phyloP scores from a whole-genome alignment of 2,329 filamentous ascomycete genomes.

The Fusarium dlaminii region DNA sequence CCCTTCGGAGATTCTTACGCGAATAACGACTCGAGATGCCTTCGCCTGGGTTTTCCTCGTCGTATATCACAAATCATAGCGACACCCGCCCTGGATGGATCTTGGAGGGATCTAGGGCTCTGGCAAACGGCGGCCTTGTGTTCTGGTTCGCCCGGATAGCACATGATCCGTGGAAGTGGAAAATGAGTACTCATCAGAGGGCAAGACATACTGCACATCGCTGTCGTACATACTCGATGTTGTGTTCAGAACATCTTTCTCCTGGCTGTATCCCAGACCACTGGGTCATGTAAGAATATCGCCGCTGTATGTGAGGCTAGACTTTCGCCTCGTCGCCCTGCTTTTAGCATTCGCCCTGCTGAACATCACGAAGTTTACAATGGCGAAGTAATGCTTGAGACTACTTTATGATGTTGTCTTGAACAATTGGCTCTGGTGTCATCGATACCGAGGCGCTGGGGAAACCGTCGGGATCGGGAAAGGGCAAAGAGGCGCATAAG shows the following conservation, averaged over 20 bases:
- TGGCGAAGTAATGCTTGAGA: constrained; percentile 16
- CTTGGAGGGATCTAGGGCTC: constrained; percentile 12
- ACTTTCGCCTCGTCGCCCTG: constrained; percentile 10
- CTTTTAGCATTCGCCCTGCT: constrained; percentile 19
- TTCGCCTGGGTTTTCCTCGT: constrained; percentile 13
- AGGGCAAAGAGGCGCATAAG: constrained; percentile 14
- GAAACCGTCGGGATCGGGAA: constrained; percentile 27
- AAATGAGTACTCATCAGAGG: constrained; percentile 1
- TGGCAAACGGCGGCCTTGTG: neutral
- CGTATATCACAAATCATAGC: constrained; percentile 38
- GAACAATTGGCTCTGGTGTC: constrained; percentile 12
- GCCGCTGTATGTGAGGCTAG: constrained; percentile 14
- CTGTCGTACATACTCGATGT: neutral
- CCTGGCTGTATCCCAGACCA: neutral
- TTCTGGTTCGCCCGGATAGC: constrained; percentile 25
- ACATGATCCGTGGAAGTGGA: constrained; percentile 11
- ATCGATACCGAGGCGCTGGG: constrained; percentile 20
- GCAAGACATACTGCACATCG: constrained; percentile 6
- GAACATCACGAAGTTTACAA: constrained; percentile 10
- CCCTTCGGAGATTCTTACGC: constrained; percentile 8
- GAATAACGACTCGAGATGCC: neutral
- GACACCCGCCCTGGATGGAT: constrained; percentile 11
- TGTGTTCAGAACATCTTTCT: constrained; percentile 3
- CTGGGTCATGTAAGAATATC: neutral
- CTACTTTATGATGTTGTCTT: neutral